phyloP scores from a whole-genome alignment of 805 yeast species.

The Suhomyces sp. region DNA sequence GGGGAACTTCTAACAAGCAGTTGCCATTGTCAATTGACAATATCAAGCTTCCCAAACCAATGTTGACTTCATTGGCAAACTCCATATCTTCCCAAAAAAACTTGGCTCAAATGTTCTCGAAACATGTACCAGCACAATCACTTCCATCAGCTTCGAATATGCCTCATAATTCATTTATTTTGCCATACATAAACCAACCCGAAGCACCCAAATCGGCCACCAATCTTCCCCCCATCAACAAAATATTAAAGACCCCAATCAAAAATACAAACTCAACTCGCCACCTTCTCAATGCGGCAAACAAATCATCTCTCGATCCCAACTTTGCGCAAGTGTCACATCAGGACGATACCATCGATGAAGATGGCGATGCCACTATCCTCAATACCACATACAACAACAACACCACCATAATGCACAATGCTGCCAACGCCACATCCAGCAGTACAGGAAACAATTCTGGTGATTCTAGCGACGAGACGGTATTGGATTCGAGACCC shows the following conservation, averaged over 20 bases:
- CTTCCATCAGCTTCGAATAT: background rate
- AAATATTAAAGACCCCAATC: conserved; percentile 44
- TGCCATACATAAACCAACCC: background rate
- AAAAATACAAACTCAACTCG: conserved; percentile 28
- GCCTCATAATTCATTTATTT: conserved; percentile 2
- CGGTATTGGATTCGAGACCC: background rate
- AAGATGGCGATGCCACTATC: conserved; percentile 20
- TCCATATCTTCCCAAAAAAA: background rate
- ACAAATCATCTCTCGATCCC: conserved; percentile 12
- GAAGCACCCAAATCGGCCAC: conserved; percentile 6
- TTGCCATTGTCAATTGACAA: conserved; percentile 11
- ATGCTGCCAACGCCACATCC: background rate
- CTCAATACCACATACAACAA: conserved; percentile 12
- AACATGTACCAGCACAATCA: background rate
- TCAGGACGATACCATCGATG: conserved; percentile 23
- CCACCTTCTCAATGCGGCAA: conserved; percentile 9
- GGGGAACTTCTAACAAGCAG: conserved; percentile 5
- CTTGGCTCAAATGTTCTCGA: background rate
- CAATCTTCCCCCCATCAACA: conserved; percentile 40
- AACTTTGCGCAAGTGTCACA: conserved; percentile 5
- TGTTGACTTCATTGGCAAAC: conserved; percentile 8
- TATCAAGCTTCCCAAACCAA: conserved; percentile 10
- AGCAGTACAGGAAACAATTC: background rate
- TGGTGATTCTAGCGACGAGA: background rate
- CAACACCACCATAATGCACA: background rate